Evolutionary conservation across 495 filamentous ascomycete genomes (phyloP).

Genomic region (Neurospora africana): DNA sequence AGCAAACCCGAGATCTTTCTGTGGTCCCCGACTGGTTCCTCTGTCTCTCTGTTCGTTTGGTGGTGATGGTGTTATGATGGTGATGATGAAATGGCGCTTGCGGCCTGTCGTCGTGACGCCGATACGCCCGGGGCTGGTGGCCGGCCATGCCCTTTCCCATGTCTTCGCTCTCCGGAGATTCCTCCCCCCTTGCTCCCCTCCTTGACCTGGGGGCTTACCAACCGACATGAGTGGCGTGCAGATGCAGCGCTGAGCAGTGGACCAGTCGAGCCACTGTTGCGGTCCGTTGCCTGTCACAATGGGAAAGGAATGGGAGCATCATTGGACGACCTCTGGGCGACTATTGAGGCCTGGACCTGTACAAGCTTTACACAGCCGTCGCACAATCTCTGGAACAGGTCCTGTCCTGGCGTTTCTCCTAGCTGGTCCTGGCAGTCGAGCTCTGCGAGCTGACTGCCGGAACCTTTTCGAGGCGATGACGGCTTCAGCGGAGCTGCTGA

Average conservation of each 20-base stretch:
- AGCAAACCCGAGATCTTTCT: conserved; percentile 15
- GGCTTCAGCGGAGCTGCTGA: not conserved
- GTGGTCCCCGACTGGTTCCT: conserved; percentile 1
- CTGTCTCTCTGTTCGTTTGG: conserved; percentile 1
- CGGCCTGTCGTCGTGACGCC: not conserved
- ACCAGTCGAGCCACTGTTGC: not conserved
- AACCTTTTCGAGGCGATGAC: not conserved
- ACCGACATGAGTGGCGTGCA: not conserved
- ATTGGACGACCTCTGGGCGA: not conserved
- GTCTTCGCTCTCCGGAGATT: not conserved
- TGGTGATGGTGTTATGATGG: not conserved
- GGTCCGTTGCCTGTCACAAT: not conserved
- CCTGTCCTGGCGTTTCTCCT: not conserved
- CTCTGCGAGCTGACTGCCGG: not conserved
- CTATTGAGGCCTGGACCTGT: not conserved
- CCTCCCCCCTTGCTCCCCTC: not conserved
- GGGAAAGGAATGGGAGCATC: not conserved
- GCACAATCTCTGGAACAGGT: not conserved
- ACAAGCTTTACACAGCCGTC: not conserved
- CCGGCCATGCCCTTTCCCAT: not conserved
- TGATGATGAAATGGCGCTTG: not conserved
- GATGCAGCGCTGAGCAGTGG: not conserved
- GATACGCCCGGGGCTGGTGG: not conserved
- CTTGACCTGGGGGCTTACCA: not conserved
- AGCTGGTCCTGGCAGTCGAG: not conserved